Percentiles rank a stretch among this genome's conserved stretches.
Conservation (phyloP, 352 stramenopile genomes). For the Lagenidium giganteum region DNA sequence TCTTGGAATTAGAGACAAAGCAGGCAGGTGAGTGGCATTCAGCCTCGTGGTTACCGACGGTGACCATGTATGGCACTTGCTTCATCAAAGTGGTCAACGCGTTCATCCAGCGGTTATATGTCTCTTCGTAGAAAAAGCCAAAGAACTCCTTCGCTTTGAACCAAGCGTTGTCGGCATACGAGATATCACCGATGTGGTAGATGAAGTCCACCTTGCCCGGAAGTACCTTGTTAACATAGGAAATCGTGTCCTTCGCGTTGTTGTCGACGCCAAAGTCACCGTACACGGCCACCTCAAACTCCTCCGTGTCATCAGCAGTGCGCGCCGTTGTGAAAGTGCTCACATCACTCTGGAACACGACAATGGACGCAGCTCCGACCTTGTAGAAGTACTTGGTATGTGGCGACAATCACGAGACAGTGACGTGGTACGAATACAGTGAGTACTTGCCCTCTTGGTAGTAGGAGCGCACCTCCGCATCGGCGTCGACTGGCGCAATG, state of each 20-base stretch:
- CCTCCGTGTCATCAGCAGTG: not conserved
- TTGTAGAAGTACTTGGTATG: slow-evolving; percentile 24
- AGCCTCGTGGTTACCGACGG: slow-evolving; percentile 81
- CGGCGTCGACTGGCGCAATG: slow-evolving; percentile 1
- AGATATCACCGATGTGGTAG: slow-evolving; percentile 30
- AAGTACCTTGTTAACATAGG: slow-evolving; percentile 16
- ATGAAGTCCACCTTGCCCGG: slow-evolving; percentile 21
- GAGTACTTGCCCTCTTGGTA: slow-evolving; percentile 14
- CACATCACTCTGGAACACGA: slow-evolving; percentile 6
- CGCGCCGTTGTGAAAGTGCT: slow-evolving; percentile 16
- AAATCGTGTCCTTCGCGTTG: slow-evolving; percentile 9
- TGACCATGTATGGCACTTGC: slow-evolving; percentile 74
- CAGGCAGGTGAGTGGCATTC: slow-evolving; percentile 74
- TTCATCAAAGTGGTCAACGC: slow-evolving; percentile 35
- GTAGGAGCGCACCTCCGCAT: slow-evolving; percentile 11
- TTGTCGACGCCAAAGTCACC: slow-evolving; percentile 18
- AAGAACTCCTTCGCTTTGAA: slow-evolving; percentile 12
- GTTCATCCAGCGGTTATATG: slow-evolving; percentile 82
- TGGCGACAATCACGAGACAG: slow-evolving; percentile 11
- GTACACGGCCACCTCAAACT: slow-evolving; percentile 14
- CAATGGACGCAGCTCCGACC: slow-evolving; percentile 6
- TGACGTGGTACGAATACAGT: slow-evolving; percentile 21
- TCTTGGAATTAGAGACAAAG: slow-evolving; percentile 28
- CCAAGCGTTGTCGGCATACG: slow-evolving; percentile 22
- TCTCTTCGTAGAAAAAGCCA: slow-evolving; percentile 79